Conservation (phyloP, 208 protist species). For the Leishmania tarentolae region DNA sequence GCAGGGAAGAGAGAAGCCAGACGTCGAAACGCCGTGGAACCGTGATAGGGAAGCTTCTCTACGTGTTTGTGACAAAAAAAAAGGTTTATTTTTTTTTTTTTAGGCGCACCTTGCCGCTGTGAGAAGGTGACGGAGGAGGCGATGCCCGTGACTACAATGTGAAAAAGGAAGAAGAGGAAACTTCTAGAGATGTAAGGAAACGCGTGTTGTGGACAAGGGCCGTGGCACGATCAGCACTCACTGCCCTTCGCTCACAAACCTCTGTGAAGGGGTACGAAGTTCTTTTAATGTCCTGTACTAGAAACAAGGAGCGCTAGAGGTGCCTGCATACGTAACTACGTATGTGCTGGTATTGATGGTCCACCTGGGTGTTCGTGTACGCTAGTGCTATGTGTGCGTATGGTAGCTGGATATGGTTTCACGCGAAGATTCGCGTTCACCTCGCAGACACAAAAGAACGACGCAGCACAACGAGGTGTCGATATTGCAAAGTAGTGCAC, state of each 20-base stretch:
- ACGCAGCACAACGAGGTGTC: background rate
- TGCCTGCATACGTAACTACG: background rate
- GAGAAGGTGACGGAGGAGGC: background rate
- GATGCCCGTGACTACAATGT: background rate
- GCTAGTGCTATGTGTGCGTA: background rate
- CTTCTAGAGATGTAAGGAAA: background rate
- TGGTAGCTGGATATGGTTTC: background rate
- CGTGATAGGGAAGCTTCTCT: background rate
- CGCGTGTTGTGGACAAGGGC: background rate
- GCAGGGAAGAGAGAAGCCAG: background rate
- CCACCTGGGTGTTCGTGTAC: background rate
- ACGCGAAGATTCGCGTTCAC: background rate
- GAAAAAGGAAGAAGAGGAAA: background rate
- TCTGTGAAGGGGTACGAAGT: background rate
- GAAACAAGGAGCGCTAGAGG: background rate
- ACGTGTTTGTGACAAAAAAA: background rate
- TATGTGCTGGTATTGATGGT: conserved; percentile 7
- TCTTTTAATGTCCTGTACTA: background rate
- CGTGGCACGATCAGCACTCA: background rate
- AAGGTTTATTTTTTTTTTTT: background rate
- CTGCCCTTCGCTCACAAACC: background rate
- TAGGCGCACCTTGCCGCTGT: background rate
- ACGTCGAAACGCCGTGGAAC: background rate
- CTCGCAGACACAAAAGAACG: background rate
- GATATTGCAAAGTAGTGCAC: background rate